Base-by-base conservation (phyloP, 1,139 yeast genomes). In the Fermentozyma sake region DNA sequence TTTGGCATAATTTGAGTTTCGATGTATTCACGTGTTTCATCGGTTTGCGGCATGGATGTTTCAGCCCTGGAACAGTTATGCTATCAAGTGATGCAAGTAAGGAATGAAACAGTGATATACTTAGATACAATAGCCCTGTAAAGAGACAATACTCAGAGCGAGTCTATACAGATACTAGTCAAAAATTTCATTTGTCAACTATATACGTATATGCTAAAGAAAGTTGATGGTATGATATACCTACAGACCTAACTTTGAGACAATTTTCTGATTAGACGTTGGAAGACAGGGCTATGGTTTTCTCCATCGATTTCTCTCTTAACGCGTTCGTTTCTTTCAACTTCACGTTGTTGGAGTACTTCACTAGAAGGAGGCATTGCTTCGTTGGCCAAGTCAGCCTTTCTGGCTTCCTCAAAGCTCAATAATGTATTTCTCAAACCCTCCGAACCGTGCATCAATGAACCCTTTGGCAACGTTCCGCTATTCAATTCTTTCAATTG, bases 361-460 rank as follows among this genome's bases (percentile, higher is more conserved):
- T 76, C 84, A 6, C 62, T 56, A 3, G 78, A 54, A n/a, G 97
- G 97, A 4, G 98, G 98, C 47, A 91, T 55, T 21, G 85, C 82
- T 58, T 91, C 98, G 53, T 91, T 91, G 22, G 67, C 69, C 43
- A 83, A 55, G 60, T 91, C 98, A 3, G 91, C 93, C 41, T 61
- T 60, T 39, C 80, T 70, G 1, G 96, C 97, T 31, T 82, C 94
- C 48, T 86, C 95, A 48, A 91, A 91, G 8, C 84, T 67, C 18
- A 67, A 59, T 29, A 91, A 71, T 9, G 86, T 82, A 30, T 68
- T 70, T 39, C 77, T 71, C 43, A 91, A 69, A 16, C 94, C 95
- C 41, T 84, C 91, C 7, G 80, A 58, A 3, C 97, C 97, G 39
- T 83, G 76, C 45, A 86, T 62, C 34, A 91, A 68, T 3, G 95